Evolutionary conservation across 805 yeast species (phyloP), one percentile per base, ranked within the genome.

Genomic region (Kluyveromyces dobzhanskii): DNA sequence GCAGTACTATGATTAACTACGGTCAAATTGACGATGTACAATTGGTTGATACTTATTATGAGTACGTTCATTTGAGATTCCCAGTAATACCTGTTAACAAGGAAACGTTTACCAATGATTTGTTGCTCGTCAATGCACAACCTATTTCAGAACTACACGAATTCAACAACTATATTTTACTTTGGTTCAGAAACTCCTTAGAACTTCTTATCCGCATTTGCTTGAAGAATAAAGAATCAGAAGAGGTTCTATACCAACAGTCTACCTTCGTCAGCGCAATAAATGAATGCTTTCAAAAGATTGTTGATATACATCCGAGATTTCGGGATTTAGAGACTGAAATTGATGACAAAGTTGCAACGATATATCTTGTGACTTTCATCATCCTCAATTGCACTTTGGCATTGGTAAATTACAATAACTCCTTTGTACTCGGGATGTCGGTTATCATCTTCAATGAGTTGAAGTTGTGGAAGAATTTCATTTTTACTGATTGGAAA

Each of bases 401-500:
- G 8, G 59, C 78, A 2, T 61, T 78, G 30, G 71, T 77, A 17
- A 87, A 88, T 0, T 75, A 73, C 38, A 66, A 70, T 26, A 76
- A 73, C 49, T 73, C 83, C 5, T 59, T 76, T 29, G 78, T 80
- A 1, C 63, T 81, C 21, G 68, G 76, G 3, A 62, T 71, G 41
- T 64, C 80, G 1, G 65, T 70, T 11, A 61, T 78, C 1, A 65
- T 77, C 11, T 73, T 78, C 50, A 75, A 75, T 52, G 85, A 78
- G 48, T 71, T 76, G 56, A 70, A 70, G 44, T 57, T 80, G 7
- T 65, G 52, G 51, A 71, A 51, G 38, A 61, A 65, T 35, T 62
- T 67, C 26, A 30, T 52, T 12, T 53, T 58, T 30, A 50, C 52
- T 43, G 51, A 41, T 31, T 31, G 35, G 37, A 37, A 37, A 6